Conservation (phyloP, 768 basidiomycete genomes). For the Termitomyces sp. region DNA sequence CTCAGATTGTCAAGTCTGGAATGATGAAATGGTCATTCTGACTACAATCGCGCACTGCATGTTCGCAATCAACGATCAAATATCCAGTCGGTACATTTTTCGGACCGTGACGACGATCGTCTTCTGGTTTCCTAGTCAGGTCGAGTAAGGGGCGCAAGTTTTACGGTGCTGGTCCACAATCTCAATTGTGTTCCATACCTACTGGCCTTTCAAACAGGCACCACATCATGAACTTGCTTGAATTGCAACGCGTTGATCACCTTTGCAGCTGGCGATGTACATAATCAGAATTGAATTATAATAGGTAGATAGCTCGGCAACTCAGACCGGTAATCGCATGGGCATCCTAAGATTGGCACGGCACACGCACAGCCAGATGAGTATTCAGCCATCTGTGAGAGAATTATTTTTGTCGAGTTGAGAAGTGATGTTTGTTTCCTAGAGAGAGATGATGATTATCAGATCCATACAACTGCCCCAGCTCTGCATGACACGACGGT, state of each 20-base stretch:
- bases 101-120: not conserved
- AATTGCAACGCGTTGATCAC: too few species aligned
- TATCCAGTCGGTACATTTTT: too few species aligned
- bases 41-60: not conserved
- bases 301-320: not conserved
- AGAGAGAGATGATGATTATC: not conserved
- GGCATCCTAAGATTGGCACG: not conserved
- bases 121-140: not conserved
- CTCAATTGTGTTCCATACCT: not conserved
- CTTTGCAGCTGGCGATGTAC: not conserved
- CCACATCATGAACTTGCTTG: not conserved
- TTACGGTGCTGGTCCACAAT: too few species aligned
- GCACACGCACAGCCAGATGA: not conserved
- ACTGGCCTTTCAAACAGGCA: not conserved
- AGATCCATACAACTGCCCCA: not conserved
- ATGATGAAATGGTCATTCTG: not conserved
- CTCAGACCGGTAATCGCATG: not conserved
- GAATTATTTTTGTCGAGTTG: not conserved
- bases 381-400: not conserved
- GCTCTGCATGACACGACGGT: not conserved
- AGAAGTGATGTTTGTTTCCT: not conserved
- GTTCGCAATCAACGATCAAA: not conserved
- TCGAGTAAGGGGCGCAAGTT: not conserved
- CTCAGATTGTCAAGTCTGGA: too few species aligned
- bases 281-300: not conserved